Conservation (phyloP, 495 filamentous ascomycete species). For the Lophiotrema nucula region DNA sequence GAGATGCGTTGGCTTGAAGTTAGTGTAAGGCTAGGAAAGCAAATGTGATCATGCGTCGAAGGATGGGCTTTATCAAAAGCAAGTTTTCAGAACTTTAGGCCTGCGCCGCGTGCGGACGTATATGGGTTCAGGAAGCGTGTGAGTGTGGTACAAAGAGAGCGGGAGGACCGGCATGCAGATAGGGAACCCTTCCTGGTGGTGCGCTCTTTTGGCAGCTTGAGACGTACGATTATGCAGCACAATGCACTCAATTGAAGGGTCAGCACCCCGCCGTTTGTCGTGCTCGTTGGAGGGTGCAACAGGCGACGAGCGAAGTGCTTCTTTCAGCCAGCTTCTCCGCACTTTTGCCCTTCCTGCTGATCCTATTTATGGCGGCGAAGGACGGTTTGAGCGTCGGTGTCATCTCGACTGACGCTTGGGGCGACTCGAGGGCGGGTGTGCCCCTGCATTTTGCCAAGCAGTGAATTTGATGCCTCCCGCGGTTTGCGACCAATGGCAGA, state of each 20-base stretch:
- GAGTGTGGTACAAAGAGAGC: too few species aligned
- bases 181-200: neutral
- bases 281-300: neutral
- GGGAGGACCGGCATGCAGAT: too few species aligned
- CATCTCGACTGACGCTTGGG: neutral
- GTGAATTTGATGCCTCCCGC: slow-evolving; percentile 6
- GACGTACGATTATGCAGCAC: too few species aligned
- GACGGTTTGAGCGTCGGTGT: too few species aligned
- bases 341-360: slow-evolving; percentile 4
- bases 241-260: too few species aligned
- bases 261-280: neutral
- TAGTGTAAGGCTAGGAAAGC: too few species aligned
- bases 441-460: slow-evolving; percentile 14
- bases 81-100: too few species aligned
- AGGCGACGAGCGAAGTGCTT: neutral
- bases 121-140: too few species aligned
- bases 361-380: slow-evolving; percentile 17
- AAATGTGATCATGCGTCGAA: too few species aligned
- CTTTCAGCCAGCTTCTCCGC: slow-evolving; percentile 17
- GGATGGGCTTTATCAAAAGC: too few species aligned
- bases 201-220: neutral
- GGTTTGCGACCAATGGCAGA: slow-evolving; percentile 14
- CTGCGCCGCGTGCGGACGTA: too few species aligned
- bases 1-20: too few species aligned
- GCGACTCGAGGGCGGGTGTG: neutral